Evolutionary conservation across 805 yeast genomes (phyloP).

Genomic region (Candida sanyiensis): DNA sequence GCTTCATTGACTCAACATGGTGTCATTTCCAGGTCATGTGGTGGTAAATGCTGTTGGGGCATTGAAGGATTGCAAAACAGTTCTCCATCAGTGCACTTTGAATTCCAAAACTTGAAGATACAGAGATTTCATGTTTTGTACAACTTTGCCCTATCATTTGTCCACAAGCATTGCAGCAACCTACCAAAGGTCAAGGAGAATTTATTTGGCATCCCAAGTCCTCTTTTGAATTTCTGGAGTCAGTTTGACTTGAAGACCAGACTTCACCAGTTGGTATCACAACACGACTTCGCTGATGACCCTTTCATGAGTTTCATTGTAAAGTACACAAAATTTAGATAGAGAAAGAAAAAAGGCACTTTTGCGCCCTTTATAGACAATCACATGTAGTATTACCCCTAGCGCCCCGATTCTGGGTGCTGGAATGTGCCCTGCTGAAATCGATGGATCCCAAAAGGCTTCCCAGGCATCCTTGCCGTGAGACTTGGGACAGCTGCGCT

Average conservation of each 20-base stretch:
- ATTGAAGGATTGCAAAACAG: too few species aligned
- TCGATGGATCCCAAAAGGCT: too few species aligned
- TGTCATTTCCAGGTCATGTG: too few species aligned
- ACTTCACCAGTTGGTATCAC: constrained; percentile 7
- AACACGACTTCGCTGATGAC: constrained; percentile 14
- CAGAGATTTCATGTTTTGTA: constrained; percentile 19
- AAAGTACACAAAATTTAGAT: neutral
- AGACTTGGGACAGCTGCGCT: too few species aligned
- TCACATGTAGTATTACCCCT: too few species aligned
- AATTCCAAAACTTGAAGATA: constrained; percentile 11
- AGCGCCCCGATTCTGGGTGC: too few species aligned
- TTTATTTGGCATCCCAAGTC: constrained; percentile 4
- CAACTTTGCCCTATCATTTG: constrained; percentile 14
- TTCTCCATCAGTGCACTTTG: neutral
- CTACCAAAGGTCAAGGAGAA: neutral
- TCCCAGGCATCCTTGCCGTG: too few species aligned
- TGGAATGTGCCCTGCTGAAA: too few species aligned
- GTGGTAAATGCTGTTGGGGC: too few species aligned
- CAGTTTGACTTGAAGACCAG: constrained; percentile 11
- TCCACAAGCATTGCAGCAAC: constrained; percentile 11
- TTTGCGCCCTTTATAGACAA: neutral
- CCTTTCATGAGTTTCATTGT: constrained; percentile 19
- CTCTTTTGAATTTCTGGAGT: constrained; percentile 15
- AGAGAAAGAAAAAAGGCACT: neutral
- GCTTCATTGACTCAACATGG: neutral